Base-by-base conservation (phyloP, 2,329 filamentous ascomycete genomes). In the Ceratocystiopsis minuta region DNA sequence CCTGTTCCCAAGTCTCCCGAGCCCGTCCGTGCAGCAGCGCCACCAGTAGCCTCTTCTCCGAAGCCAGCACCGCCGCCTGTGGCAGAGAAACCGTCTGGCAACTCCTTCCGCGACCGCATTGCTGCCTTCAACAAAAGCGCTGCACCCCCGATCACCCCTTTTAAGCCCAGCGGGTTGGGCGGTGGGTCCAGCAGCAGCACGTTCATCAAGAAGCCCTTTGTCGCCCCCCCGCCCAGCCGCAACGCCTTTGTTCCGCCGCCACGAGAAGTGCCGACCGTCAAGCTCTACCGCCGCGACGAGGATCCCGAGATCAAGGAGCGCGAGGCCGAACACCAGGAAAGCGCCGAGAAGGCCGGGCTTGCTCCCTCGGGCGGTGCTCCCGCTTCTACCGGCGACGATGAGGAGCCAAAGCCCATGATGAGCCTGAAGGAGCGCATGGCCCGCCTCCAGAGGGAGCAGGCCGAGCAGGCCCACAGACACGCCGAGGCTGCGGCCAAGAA, bases 181-280 rank as follows among this genome's bases (percentile, higher is more conserved):
- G 64, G 69, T 28, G 68, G 72, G 45, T 65, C 70, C 38, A 68
- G 70, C 48, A 69, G 69, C 41, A 47, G 43, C 44, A 48, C 34
- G 16, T 96, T 96, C 55, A 78, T 98, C 60, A 95, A 88, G 68
- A 96, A 96, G 61, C 86, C 88, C 0, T 98, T 95, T 53, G 87
- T 98, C 43, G 84, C 90, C 4, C 86, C 90, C 40, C 90, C 90
- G 16, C 90, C 90, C 1, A 94, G 86, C 58, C 80, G 85, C 50
- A 80, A 95, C 63, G 81, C 88, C 18, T 98, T 84, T 54, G 71
- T 98, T 11, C 84, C 90, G 18, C 78, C 82, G 4, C 68, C 71
- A 28, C 74, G 78, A 17, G 80, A 90, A 47, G 62, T 70, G 15
- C 77, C 80, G 1, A 70, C 78, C 6, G 69, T 78, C 38, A 92